Percentiles rank a stretch among this genome's conserved stretches.
phyloP scores from a whole-genome alignment of 2,329 filamentous ascomycete genomes.

The Colletotrichum viniferum region DNA sequence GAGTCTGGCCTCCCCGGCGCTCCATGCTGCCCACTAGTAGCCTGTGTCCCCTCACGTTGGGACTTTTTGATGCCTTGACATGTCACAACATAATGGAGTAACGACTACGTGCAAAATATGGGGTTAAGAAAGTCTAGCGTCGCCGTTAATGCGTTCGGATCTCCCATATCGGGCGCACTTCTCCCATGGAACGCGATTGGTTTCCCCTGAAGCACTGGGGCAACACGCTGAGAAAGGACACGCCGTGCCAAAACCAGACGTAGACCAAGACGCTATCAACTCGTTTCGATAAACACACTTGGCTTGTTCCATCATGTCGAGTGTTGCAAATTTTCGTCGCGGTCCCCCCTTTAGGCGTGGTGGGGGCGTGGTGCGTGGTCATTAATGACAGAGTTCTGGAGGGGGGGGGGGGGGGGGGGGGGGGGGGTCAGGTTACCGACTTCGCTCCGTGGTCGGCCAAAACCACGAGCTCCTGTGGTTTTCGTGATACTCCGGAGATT shows the following conservation, averaged over 20 bases:
- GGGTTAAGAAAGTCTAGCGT: not conserved
- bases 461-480: not conserved
- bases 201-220: not conserved
- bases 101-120: not conserved
- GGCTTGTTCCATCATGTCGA: not conserved
- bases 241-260: not conserved
- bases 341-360: not conserved
- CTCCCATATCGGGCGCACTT: not conserved
- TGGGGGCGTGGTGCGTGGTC: not conserved
- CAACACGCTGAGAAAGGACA: not conserved
- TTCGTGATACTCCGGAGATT: slow-evolving; percentile 2
- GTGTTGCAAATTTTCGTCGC: not conserved
- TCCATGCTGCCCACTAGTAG: not conserved
- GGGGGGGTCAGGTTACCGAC: not conserved
- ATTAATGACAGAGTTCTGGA: slow-evolving; percentile 11
- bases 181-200: not conserved
- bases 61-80: not conserved
- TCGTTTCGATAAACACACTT: not conserved
- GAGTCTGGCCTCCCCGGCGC: not conserved
- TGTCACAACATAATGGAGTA: not conserved
- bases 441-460: not conserved
- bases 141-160: not conserved
- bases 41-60: not conserved
- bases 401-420: too few species aligned
- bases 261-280: not conserved